phyloP scores from a whole-genome alignment of 2,329 filamentous ascomycete genomes.

The Cordyceps pruinosa region DNA sequence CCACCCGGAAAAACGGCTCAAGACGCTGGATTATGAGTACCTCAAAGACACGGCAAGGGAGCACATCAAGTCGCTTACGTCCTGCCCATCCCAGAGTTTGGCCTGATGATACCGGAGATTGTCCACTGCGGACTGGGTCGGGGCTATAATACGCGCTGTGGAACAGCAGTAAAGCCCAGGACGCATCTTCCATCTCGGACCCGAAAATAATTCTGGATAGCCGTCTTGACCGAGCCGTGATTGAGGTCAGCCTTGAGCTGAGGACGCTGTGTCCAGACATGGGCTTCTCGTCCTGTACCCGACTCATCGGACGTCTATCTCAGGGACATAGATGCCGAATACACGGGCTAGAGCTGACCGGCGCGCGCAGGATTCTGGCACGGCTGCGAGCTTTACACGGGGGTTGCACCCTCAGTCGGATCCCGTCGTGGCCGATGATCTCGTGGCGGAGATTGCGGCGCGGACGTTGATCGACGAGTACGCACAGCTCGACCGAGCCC shows the following conservation, averaged over 20 bases:
- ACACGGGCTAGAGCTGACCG: not conserved
- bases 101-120: not conserved
- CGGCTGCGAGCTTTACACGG: not conserved
- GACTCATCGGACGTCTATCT: not conserved
- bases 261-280: not conserved
- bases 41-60: too few species aligned
- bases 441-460: not conserved
- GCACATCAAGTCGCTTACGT: too few species aligned
- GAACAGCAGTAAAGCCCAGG: not conserved
- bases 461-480: not conserved
- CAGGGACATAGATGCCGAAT: not conserved
- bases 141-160: not conserved
- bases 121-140: not conserved
- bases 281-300: not conserved
- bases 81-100: too few species aligned
- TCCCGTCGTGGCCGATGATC: not conserved
- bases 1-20: too few species aligned
- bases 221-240: not conserved
- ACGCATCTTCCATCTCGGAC: not conserved
- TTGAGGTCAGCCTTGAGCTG: not conserved
- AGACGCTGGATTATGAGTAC: too few species aligned
- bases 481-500: not conserved
- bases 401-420: not conserved
- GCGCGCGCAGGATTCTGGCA: not conserved
- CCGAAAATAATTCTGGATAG: not conserved